Evolutionary conservation across 2,329 filamentous ascomycete genomes (phyloP).

Genomic region (Neopestalotiopsis clavispora): DNA sequence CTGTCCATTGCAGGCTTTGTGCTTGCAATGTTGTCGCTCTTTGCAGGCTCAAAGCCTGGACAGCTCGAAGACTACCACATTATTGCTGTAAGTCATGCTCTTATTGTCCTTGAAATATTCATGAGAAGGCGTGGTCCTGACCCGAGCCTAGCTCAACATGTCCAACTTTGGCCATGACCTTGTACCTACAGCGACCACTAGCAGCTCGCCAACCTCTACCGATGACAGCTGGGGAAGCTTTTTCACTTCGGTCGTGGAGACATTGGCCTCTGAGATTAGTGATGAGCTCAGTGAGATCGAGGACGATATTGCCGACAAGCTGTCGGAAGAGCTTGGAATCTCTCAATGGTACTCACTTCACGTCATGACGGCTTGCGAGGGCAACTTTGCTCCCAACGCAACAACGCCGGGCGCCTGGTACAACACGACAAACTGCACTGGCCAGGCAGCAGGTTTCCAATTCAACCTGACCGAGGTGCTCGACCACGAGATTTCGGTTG

Average conservation of each 20-base stretch:
- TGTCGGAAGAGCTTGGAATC: constrained; percentile 50
- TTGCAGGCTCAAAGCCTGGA: constrained; percentile 42
- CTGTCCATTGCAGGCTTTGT: constrained; percentile 41
- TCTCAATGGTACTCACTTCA: constrained; percentile 58
- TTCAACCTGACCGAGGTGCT: constrained; percentile 55
- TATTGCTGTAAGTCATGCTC: constrained; percentile 36
- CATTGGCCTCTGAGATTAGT: constrained; percentile 38
- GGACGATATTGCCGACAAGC: constrained; percentile 44
- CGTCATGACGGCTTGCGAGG: constrained; percentile 52
- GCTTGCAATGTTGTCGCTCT: constrained; percentile 40
- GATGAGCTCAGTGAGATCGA: constrained; percentile 45
- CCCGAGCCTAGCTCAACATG: constrained; percentile 43
- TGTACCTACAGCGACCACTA: constrained; percentile 32
- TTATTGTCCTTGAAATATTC: not conserved
- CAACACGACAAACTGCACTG: constrained; percentile 52
- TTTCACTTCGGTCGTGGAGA: constrained; percentile 28
- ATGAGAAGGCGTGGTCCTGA: not conserved
- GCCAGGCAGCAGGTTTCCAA: constrained; percentile 37
- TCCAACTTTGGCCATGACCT: constrained; percentile 45
- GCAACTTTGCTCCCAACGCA: constrained; percentile 49
- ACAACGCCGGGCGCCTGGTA: constrained; percentile 41
- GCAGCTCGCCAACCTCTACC: constrained; percentile 27
- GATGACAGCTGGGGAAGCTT: constrained; percentile 27
- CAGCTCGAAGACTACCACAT: constrained; percentile 44
- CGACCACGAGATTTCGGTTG: constrained; percentile 49